Base-by-base conservation (phyloP, 495 filamentous ascomycete genomes). In the Aspergillus asperescens region DNA sequence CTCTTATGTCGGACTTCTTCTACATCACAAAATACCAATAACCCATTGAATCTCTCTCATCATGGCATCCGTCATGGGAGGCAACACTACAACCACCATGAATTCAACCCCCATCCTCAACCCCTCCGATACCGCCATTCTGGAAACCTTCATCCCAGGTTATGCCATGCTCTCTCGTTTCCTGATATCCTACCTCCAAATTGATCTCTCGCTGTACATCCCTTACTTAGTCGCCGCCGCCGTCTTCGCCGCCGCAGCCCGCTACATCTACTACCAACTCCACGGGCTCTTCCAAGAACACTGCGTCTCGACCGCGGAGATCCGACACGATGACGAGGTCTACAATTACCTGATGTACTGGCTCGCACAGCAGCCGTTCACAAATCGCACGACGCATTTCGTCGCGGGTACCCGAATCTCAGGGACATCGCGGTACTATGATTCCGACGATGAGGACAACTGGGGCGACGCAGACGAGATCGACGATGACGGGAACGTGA, bases 101-200 rank as follows among this genome's bases (percentile, higher is more conserved):
- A 37, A 59, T 64, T 3, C 61, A 62, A 55, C 29, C 42, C 41
- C 61, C 9, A 55, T 52, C 3, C 0, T 56, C 0, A 43, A 31
- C 31, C 44, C 48, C 32, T 52, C 63, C 7, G 71, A 74, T 16
- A 65, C 66, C 1, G 62, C 59, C n/a, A 70, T 89, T n/a, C 73
- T 91, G 13, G 86, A 91, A 54, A 73, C 79, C 22, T 77, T 91
- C 62, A 81, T 91, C 49, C 87, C 87, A 0, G 87, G 87, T 13
- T 89, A 88, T 64, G 76, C 81, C 1, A 62, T 86, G 55, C 70
- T 88, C 45, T 82, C 84, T 0, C 67, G 76, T 2, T 75, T 82
- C 20, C 57, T 87, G 5, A 65, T 78, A 6, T 79, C 79, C 22
- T 77, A 81, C 48, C 67, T 87, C 2, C 75, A 82, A 37, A 76